A percentile compares a stretch with the other conserved stretches of the same genome.
Conservation (phyloP, 2,329 filamentous ascomycete genomes). For the Fusarium sp. region DNA sequence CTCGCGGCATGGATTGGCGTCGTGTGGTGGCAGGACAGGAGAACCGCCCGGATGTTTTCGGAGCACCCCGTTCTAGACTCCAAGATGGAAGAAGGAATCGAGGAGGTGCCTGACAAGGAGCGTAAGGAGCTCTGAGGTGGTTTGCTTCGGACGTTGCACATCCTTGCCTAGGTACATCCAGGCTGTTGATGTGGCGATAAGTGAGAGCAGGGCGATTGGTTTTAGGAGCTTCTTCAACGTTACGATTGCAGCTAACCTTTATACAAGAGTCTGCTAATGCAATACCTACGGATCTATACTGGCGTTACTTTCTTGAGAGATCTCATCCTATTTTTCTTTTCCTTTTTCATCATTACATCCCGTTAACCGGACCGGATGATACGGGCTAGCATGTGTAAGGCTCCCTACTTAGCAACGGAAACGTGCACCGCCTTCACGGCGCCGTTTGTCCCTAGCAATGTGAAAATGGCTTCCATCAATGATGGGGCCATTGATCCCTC, state of each 20-base stretch:
- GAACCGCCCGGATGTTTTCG: slow-evolving; percentile 8
- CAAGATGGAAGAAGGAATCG: neutral
- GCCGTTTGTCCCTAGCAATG: too few species aligned
- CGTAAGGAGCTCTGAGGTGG: neutral
- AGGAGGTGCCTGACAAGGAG: neutral
- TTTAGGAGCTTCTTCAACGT: too few species aligned
- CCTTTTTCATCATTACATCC: too few species aligned
- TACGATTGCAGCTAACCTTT: too few species aligned
- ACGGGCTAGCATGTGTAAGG: neutral
- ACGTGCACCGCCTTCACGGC: too few species aligned
- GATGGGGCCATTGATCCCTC: too few species aligned
- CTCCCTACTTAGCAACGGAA: too few species aligned
- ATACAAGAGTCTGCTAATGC: too few species aligned
- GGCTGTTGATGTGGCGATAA: neutral
- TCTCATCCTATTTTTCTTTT: too few species aligned
- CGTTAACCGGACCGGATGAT: neutral
- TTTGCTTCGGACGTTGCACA: neutral
- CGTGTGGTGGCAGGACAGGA: slow-evolving; percentile 33
- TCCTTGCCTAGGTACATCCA: neutral
- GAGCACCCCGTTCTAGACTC: slow-evolving; percentile 6
- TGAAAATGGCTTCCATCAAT: too few species aligned
- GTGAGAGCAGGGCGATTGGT: neutral
- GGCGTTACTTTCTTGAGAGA: too few species aligned
- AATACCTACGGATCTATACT: too few species aligned
- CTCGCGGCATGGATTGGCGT: slow-evolving; percentile 21